phyloP scores from a whole-genome alignment of 1,284 basidiomycete genomes.

The Ustilago trichophora region DNA sequence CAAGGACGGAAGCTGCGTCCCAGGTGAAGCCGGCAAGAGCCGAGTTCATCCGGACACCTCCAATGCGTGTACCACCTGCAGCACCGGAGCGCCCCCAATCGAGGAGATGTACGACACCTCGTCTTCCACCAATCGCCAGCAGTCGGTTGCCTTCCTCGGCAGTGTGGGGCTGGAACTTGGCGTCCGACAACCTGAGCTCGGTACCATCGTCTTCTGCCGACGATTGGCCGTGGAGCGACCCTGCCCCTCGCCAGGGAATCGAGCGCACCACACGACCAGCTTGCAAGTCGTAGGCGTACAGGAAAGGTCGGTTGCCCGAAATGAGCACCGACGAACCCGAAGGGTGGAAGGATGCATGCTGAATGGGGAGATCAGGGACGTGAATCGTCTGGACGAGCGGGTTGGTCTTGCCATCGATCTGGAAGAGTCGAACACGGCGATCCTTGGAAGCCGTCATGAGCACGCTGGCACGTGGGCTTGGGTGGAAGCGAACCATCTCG shows the following conservation, averaged over 20 bases:
- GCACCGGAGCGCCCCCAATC: slow-evolving; percentile 78
- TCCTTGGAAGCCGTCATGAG: slow-evolving; percentile 88
- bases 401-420: slow-evolving; percentile 83
- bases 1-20: slow-evolving; percentile 67
- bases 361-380: slow-evolving; percentile 82
- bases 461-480: slow-evolving; percentile 72
- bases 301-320: slow-evolving; percentile 87
- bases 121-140: slow-evolving; percentile 85
- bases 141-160: slow-evolving; percentile 69
- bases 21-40: slow-evolving; percentile 81
- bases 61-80: slow-evolving; percentile 81
- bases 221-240: slow-evolving; percentile 34
- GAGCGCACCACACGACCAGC: slow-evolving; percentile 72
- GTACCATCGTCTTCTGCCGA: slow-evolving; percentile 54
- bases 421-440: slow-evolving; percentile 85
- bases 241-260: slow-evolving; percentile 73
- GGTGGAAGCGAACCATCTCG: slow-evolving; percentile 81
- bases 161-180: slow-evolving; percentile 68
- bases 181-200: slow-evolving; percentile 69
- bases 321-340: slow-evolving; percentile 83
- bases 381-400: slow-evolving; percentile 87
- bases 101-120: slow-evolving; percentile 86
- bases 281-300: slow-evolving; percentile 90
- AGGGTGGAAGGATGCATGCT: slow-evolving; percentile 85
- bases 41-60: slow-evolving; percentile 80